Base-by-base conservation (phyloP, 2,329 filamentous ascomycete species). In the Fusarium austroafricanum region DNA sequence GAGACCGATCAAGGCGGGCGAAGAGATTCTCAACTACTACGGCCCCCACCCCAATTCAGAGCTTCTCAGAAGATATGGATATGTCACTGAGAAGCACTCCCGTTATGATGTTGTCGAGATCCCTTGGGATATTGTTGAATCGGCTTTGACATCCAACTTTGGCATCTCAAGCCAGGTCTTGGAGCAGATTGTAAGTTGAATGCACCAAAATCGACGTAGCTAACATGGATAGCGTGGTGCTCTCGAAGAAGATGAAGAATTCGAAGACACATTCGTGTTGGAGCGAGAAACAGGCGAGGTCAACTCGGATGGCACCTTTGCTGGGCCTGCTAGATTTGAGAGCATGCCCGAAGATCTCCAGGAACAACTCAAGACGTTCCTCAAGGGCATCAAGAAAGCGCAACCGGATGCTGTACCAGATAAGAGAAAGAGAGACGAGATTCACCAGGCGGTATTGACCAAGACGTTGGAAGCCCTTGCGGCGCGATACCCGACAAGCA, bases 11-110 rank as follows among this genome's bases (percentile, higher is more conserved):
- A 80, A 79, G 23, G 85, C 86, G 1, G 92, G 92, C 8, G 87
- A 93, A 56, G 92, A 97, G 77, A 87, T 97, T 18, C 87, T 94
- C 75, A 97, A 97, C 76, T 94, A 97, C 79, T 97, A 97, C 70
- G 94, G 94, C 0, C 89, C 93, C 8, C 86, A 96, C 5, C 91
- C 93, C 11, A 91, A 92, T 61, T 91, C 92, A 2, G 94, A 97
- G 74, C 83, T 97, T 10, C 84, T 97, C 12, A 85, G 94, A 35
- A 86, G 94, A 15, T 97, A 97, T 71, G 94, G 94, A 18, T 97
- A 97, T 73, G 88, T 94, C n/a, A 95, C 93, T 0, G 80, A 87
- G 28, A 90, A 90, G 68, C 94, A 97, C 72, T 82, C 88, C 11
- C 84, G 89, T 39, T 93, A 94, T 77, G 93, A 97, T 71, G 92